phyloP scores from a whole-genome alignment of 2,329 filamentous ascomycete species.

The Sarocladium strictum region DNA sequence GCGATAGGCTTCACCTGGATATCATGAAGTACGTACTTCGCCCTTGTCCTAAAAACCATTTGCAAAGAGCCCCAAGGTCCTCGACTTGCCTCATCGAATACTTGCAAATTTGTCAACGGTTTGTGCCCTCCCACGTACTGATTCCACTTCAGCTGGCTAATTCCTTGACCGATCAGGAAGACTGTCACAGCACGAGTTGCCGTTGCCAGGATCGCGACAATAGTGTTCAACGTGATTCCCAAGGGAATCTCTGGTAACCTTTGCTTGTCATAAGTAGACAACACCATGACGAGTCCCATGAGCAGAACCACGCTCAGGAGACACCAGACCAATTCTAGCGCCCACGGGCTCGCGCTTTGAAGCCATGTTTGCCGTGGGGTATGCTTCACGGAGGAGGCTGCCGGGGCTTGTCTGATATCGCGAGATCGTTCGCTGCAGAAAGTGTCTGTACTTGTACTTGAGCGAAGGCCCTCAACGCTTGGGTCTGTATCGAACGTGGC shows the following conservation, averaged over 20 bases:
- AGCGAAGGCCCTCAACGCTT: neutral
- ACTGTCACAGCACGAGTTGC: conserved; percentile 19
- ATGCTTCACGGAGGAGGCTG: too few relatives aligned
- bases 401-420: too few relatives aligned
- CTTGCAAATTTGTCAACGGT: conserved; percentile 13
- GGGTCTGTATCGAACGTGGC: neutral
- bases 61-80: conserved; percentile 15
- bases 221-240: conserved; percentile 22
- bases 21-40: conserved; percentile 10
- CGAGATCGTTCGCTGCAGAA: too few relatives aligned
- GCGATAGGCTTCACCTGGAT: too few relatives aligned
- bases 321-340: conserved; percentile 1
- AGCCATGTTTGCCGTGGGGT: neutral
- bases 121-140: conserved; percentile 12
- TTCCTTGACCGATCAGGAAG: conserved; percentile 19
- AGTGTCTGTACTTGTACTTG: too few relatives aligned
- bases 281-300: conserved; percentile 17
- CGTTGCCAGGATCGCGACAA: conserved; percentile 22
- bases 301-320: conserved; percentile 9
- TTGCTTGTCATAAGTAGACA: conserved; percentile 15
- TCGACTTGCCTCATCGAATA: conserved; percentile 16
- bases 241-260: conserved; percentile 16
- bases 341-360: conserved; percentile 3
- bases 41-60: conserved; percentile 8
- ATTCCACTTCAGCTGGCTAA: conserved; percentile 18